A percentile compares a stretch with the other conserved stretches of the same genome.
These are phyloP conservation scores for Brassica incana DNA, from an alignment of 345 rosid genomes.

Conservation along the genomic window DNA sequence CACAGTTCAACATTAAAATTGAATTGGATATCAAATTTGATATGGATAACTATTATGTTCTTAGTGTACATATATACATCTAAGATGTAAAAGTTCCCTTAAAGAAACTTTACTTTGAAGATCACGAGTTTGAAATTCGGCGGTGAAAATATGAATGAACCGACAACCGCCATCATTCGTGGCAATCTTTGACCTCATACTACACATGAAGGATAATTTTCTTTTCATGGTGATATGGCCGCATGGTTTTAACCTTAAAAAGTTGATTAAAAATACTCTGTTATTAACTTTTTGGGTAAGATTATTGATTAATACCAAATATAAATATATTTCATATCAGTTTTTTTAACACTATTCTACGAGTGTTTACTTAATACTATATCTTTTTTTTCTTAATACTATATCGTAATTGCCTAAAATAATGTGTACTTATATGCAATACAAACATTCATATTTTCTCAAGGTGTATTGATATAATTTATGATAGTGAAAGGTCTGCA, in stretches of 20 bases:
- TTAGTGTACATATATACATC: not conserved
- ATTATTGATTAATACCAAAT: not conserved
- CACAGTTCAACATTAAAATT: not conserved
- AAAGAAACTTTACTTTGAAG: not conserved
- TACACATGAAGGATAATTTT: not conserved
- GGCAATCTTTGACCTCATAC: not conserved
- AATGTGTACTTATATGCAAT: not conserved
- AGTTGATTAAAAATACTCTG: not conserved
- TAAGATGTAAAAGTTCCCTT: not conserved
- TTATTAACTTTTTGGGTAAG: not conserved
- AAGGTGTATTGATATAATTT: not conserved
- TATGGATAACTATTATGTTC: not conserved
- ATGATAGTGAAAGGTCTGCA: not conserved
- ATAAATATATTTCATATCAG: not conserved
- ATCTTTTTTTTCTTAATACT: not conserved
- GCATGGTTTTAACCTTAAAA: not conserved
- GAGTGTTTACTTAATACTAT: not conserved
- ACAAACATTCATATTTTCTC: not conserved
- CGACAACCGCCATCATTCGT: not conserved
- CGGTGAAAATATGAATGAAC: not conserved
- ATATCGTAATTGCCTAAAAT: not conserved
- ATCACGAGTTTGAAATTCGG: not conserved
- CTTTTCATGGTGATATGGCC: not conserved
- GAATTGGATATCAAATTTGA: not conserved
- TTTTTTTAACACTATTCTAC: not conserved